A percentile compares a stretch with the other conserved stretches of the same genome.
Evolutionary conservation across 768 basidiomycete genomes (phyloP).

Genomic region (Tulasnella sp.): DNA sequence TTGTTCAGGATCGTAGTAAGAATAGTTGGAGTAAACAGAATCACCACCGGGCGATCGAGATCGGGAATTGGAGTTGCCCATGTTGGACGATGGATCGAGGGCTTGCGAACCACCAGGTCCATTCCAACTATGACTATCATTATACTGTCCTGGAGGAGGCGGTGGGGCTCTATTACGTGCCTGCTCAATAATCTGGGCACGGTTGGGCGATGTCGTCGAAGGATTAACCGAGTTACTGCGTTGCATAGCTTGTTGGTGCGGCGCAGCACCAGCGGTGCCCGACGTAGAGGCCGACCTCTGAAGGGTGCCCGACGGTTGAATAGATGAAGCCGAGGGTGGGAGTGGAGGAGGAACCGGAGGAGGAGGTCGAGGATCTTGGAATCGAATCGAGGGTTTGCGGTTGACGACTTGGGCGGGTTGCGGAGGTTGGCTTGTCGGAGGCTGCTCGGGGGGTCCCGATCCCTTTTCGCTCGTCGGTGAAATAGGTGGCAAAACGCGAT

Average conservation of each 20-base stretch:
- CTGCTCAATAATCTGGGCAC: constrained; percentile 24
- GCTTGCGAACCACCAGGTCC: neutral
- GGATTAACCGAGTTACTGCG: neutral
- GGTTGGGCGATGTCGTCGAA: constrained; percentile 4
- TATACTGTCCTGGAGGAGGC: constrained; percentile 20
- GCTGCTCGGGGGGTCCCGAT: neutral
- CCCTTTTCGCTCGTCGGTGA: neutral
- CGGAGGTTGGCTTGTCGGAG: neutral
- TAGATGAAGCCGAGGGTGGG: constrained; percentile 5
- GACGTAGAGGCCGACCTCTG: neutral
- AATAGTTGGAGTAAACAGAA: constrained; percentile 63
- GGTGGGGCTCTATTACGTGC: constrained; percentile 16
- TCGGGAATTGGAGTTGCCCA: neutral
- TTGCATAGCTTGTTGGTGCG: neutral
- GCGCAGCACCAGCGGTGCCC: neutral
- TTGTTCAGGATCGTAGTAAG: constrained; percentile 63
- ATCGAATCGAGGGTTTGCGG: constrained; percentile 24
- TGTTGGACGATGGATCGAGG: neutral
- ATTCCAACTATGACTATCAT: neutral
- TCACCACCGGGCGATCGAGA: constrained; percentile 3
- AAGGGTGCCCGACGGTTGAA: neutral
- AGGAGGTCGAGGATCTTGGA: constrained; percentile 21
- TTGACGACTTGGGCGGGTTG: neutral
- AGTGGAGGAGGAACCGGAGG: constrained; percentile 24
- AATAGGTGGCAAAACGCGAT: neutral